These are phyloP conservation scores for Acanthamoeba lenticulata DNA, from an alignment of 208 protist species.

Conservation along the genomic window DNA sequence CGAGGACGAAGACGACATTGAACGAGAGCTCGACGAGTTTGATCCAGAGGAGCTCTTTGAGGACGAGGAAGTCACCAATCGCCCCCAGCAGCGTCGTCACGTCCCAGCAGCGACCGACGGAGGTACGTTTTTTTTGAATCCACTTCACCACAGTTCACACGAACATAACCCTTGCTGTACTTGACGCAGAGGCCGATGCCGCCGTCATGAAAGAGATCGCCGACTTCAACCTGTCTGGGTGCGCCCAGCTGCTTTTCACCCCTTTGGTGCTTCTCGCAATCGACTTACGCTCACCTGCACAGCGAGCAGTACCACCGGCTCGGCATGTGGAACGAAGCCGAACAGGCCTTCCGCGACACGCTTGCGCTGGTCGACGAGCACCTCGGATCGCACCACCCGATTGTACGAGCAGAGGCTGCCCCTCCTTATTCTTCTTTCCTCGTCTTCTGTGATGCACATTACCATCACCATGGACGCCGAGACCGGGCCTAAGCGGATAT, in stretches of 20 bases:
- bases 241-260: not conserved
- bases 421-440: not conserved
- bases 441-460: not conserved
- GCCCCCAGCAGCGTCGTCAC: not conserved
- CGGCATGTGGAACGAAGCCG: not conserved
- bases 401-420: not conserved
- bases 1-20: not conserved
- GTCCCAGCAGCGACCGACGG: too few relatives aligned
- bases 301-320: not conserved
- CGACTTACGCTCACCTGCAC: not conserved
- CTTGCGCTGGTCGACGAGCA: not conserved
- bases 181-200: not conserved
- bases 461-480: too few relatives aligned
- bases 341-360: not conserved
- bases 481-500: too few relatives aligned
- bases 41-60: not conserved
- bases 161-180: too few relatives aligned
- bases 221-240: not conserved
- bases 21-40: not conserved
- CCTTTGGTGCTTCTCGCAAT: too few relatives aligned
- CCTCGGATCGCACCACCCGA: not conserved
- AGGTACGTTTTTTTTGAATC: too few relatives aligned
- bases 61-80: not conserved
- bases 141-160: too few relatives aligned
- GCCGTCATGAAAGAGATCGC: not conserved